Evolutionary conservation across 2,329 filamentous ascomycete genomes (phyloP).

Genomic region (Aspergillus aculeatus): DNA sequence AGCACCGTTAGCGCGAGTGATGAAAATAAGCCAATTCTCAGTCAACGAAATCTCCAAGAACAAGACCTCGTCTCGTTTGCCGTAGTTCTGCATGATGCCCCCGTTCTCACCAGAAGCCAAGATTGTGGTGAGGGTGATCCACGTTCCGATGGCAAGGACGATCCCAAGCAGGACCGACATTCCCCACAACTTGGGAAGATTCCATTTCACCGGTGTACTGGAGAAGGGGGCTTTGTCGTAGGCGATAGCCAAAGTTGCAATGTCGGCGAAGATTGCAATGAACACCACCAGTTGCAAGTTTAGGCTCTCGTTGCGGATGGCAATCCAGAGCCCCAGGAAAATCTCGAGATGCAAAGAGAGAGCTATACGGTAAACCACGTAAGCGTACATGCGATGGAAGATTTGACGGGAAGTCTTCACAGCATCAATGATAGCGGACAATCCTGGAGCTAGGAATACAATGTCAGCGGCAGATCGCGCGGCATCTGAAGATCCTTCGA

Average conservation of each 20-base stretch:
- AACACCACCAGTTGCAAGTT: slow-evolving; percentile 89
- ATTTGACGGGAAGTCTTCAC: slow-evolving; percentile 92
- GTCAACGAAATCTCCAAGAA: slow-evolving; percentile 89
- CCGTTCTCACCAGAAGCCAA: slow-evolving; percentile 64
- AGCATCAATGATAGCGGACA: slow-evolving; percentile 88
- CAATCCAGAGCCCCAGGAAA: slow-evolving; percentile 89
- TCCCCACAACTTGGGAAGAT: slow-evolving; percentile 89
- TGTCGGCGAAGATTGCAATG: slow-evolving; percentile 92
- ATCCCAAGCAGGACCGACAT: slow-evolving; percentile 83
- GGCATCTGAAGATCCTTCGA: slow-evolving; percentile 87
- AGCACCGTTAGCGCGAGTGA: slow-evolving; percentile 87
- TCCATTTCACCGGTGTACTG: slow-evolving; percentile 88
- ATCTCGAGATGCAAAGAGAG: slow-evolving; percentile 88
- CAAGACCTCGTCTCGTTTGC: slow-evolving; percentile 75
- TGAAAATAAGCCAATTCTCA: slow-evolving; percentile 96
- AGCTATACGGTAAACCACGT: slow-evolving; percentile 93
- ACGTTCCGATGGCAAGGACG: slow-evolving; percentile 78
- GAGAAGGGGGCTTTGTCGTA: slow-evolving; percentile 92
- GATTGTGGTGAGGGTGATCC: slow-evolving; percentile 88
- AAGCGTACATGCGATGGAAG: slow-evolving; percentile 96
- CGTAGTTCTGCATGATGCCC: slow-evolving; percentile 87
- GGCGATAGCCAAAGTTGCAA: slow-evolving; percentile 86
- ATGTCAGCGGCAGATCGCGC: slow-evolving; percentile 90
- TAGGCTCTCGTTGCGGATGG: slow-evolving; percentile 77
- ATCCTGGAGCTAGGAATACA: slow-evolving; percentile 86